Conservation (phyloP, 345 rosid species). For the Microthlaspi erraticum region DNA sequence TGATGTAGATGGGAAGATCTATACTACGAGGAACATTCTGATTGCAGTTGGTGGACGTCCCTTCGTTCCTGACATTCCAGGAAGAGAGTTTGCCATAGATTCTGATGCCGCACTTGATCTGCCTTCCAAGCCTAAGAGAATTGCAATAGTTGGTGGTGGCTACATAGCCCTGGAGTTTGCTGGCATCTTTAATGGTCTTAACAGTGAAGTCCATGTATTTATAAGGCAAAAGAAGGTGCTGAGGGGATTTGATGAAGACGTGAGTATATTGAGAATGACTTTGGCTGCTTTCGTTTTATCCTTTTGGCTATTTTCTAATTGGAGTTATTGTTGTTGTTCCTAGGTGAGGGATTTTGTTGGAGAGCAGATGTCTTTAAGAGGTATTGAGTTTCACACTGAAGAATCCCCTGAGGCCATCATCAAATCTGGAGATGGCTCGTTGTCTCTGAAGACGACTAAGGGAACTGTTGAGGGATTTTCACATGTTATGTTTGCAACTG, state of each 20-base stretch:
- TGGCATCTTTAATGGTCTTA: conserved; percentile 83
- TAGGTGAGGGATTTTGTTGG: conserved; percentile 90
- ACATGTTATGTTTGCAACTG: conserved; percentile 97
- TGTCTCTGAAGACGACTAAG: conserved; percentile 82
- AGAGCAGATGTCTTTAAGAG: conserved; percentile 90
- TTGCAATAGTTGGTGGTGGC: conserved; percentile 94
- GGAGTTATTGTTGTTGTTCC: conserved; percentile 20
- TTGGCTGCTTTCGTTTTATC: conserved; percentile 17
- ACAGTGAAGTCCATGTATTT: conserved; percentile 87
- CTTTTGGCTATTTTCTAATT: conserved; percentile 1
- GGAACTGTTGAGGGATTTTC: conserved; percentile 91
- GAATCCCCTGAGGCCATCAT: conserved; percentile 86
- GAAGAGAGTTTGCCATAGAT: conserved; percentile 81
- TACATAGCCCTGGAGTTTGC: conserved; percentile 91
- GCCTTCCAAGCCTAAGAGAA: conserved; percentile 78
- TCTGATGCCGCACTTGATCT: conserved; percentile 98
- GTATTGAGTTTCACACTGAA: conserved; percentile 88
- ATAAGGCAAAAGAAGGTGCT: conserved; percentile 89
- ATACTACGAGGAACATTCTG: conserved; percentile 72
- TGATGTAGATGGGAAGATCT: conserved; percentile 83
- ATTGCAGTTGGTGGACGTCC: conserved; percentile 93
- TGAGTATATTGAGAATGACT: conserved; percentile 37
- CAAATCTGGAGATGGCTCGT: conserved; percentile 76
- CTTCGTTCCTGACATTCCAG: conserved; percentile 88
- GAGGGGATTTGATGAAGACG: conserved; percentile 98